Evolutionary conservation across 495 filamentous ascomycete species (phyloP), one percentile per base, ranked within the genome.

Genomic region (Penicillium chermesinum): DNA sequence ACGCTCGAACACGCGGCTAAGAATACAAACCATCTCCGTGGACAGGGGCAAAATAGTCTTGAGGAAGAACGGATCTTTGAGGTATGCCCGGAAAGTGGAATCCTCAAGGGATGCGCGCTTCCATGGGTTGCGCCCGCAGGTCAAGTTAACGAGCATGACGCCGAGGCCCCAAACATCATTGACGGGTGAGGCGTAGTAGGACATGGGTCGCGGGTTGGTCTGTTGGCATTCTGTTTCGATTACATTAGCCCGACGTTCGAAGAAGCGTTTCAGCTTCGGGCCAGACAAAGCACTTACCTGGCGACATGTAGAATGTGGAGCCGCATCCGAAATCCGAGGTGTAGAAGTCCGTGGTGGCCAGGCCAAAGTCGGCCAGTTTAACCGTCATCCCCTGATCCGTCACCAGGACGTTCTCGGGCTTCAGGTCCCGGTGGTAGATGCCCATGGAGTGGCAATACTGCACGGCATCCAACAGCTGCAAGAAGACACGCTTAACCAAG

Each of bases 121-220:
- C 93, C 93, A 99, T 52, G 93, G 93, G 69, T 99, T 99, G 56
- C 94, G 87, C 62, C 93, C 91, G 75, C 93, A 97, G 49, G 90
- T 94, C 47, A 99, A 79, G 67, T 99, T 99, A 49, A 99, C 89
- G 49, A 99, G 76, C 66, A 99, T 94, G 10, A 99, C 91, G 44
- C 93, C 93, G 37, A 99, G 79, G 64, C 88, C 91, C 93, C 93
- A 99, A 57, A 99, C 82, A 67, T 99, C 93, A 75, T 97, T 99
- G 16, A 91, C 88, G 42, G 86, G 89, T 40, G 91, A 94, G 42
- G 81, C 86, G 65, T 99, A 99, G 67, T 79, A 94, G 14, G 78
- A 76, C 58, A 84, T 82, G 49, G 83, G 83, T 63, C 84, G 80
- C 35, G 89, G 82, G 54, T 87, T 83, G 38, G 85, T 75, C 65